Evolutionary conservation across 1,284 basidiomycete genomes (phyloP).

Genomic region (Puccinia triticina): DNA sequence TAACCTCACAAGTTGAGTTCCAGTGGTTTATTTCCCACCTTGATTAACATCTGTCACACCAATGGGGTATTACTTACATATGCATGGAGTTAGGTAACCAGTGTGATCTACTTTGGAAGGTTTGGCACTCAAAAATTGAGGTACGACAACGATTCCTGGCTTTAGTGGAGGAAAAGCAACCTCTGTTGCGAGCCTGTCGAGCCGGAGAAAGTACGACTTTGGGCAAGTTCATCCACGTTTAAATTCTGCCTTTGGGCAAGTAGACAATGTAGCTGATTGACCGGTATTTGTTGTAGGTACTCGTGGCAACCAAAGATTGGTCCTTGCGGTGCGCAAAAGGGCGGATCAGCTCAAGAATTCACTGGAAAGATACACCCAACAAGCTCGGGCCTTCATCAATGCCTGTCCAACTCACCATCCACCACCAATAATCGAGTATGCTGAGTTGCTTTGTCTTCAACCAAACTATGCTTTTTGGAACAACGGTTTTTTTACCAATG

Average conservation of each 20-base stretch:
- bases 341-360: not conserved
- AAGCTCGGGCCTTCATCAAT: not conserved
- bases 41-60: not conserved
- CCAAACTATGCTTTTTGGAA: not conserved
- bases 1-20: not conserved
- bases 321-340: not conserved
- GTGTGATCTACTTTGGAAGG: not conserved
- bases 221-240: not conserved
- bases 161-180: conserved; percentile 27
- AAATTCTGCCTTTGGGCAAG: too few relatives aligned
- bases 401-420: conserved; percentile 7
- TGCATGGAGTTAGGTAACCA: not conserved
- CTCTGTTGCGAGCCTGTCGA: not conserved
- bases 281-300: not conserved
- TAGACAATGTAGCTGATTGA: not conserved
- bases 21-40: too few relatives aligned
- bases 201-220: not conserved
- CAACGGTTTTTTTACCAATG: too few relatives aligned
- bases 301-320: not conserved
- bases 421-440: not conserved
- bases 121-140: too few relatives aligned
- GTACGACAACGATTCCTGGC: conserved; percentile 15
- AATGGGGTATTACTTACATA: not conserved
- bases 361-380: not conserved
- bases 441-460: not conserved